Base-by-base conservation (phyloP, 2,329 filamentous ascomycete species). In the Emergomyces pasteurianus region DNA sequence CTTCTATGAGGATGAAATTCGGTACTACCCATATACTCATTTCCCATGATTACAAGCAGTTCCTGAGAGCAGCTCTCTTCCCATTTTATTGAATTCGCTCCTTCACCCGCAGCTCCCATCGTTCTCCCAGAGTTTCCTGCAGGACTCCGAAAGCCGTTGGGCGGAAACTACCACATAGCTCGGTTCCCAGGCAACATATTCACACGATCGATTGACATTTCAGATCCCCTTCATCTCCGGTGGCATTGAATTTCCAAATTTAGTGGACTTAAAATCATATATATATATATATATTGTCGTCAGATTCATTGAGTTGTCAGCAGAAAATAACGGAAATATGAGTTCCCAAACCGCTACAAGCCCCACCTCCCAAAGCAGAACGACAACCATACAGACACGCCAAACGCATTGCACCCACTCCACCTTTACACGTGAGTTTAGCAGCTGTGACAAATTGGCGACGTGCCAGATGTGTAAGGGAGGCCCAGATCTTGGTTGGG, bases 401-500 rank as follows among this genome's bases (percentile, higher is more conserved):
- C 60, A 64, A 55, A 63, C 70, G 71, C 47, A 73, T 71, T 91
- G 88, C 72, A 88, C 84, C 2, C 88, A 92, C 69, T 74, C 84
- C 53, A 84, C 80, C 60, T 86, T 90, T 80, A 82, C 83, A 10
- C 83, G 86, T 34, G 72, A 89, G 52, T 88, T 66, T 60, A 70
- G 70, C 57, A 58, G 66, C 1, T 62, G 85, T 66, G 81, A 80
- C 40, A 61, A 73, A 23, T 70, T 38, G 34, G 31, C 78, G 34
- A 68, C 71, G 21, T 94, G 89, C 73, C 73, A 79, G 8, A 69
- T 78, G 28, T 94, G 89, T 67, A 75, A 75, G 46, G 74, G 75
- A 47, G 71, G 72, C 1, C 82, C 86, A 0, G 73, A 78, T 18
- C 78, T 86, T 59, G 87, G 88, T 31, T 94, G 87, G 83, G 74